Evolutionary conservation across 1,284 basidiomycete genomes (phyloP).

Genomic region (Tylopilus sp.): DNA sequence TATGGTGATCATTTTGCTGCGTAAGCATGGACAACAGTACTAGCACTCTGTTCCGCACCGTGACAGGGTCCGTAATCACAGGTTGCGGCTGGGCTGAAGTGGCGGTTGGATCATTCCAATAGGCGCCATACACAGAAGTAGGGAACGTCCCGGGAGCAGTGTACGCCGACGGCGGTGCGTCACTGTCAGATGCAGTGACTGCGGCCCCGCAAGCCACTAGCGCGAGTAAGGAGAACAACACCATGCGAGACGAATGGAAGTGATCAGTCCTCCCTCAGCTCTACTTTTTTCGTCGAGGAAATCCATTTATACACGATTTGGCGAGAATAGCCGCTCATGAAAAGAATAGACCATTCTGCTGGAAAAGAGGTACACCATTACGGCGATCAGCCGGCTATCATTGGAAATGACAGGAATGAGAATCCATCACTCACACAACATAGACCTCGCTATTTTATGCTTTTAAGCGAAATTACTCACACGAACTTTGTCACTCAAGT

Average conservation of each 20-base stretch:
- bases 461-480: neutral
- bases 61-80: constrained; percentile 71
- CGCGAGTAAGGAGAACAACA: neutral
- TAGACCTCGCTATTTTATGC: neutral
- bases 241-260: constrained; percentile 3
- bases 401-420: neutral
- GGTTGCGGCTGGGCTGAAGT: constrained; percentile 75
- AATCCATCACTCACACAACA: neutral
- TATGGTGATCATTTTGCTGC: neutral
- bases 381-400: neutral
- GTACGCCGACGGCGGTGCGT: constrained; percentile 48
- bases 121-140: constrained; percentile 65
- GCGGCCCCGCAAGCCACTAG: neutral
- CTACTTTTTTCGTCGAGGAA: neutral
- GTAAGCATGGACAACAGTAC: neutral
- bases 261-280: neutral
- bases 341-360: neutral
- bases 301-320: constrained; percentile 9
- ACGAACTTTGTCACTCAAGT: neutral
- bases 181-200: constrained; percentile 3
- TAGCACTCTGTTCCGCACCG: constrained; percentile 48
- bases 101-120: constrained; percentile 75
- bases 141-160: constrained; percentile 71
- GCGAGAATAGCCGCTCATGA: constrained; percentile 6
- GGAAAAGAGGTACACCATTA: neutral